Evolutionary conservation across 2,329 filamentous ascomycete genomes (phyloP).

Genomic region (Fusarium sp.): DNA sequence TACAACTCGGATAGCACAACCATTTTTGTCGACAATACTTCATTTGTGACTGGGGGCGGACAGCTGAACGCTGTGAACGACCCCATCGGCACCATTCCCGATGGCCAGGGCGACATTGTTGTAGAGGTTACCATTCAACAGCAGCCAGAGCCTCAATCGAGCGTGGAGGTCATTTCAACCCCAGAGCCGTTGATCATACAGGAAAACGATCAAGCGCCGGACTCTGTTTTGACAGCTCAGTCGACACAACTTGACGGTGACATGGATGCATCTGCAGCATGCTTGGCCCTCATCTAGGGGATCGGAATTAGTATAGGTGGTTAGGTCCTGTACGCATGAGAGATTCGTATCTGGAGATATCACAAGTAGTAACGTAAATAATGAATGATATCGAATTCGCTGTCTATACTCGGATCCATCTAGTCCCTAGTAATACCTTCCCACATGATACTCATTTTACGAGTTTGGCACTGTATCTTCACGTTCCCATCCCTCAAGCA

Average conservation of each 20-base stretch:
- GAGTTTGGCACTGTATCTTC: neutral
- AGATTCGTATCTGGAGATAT: neutral
- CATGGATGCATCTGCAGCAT: neutral
- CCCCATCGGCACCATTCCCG: neutral
- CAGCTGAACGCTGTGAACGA: conserved; percentile 11
- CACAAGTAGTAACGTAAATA: neutral
- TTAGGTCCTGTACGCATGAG: neutral
- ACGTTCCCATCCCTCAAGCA: neutral
- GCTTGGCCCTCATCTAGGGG: neutral
- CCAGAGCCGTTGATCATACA: conserved; percentile 1
- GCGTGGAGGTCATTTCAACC: neutral
- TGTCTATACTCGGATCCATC: neutral
- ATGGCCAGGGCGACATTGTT: neutral
- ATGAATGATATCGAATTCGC: neutral
- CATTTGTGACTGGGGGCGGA: neutral
- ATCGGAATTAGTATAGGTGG: neutral
- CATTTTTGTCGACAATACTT: neutral
- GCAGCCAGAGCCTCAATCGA: neutral
- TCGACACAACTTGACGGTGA: neutral
- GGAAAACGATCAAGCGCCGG: neutral
- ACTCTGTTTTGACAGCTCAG: neutral
- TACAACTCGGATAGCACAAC: neutral
- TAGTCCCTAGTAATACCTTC: neutral
- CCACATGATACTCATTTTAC: neutral
- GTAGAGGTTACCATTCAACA: neutral